phyloP scores from a whole-genome alignment of 2,329 filamentous ascomycete species.

The Xylariaceae sp. region DNA sequence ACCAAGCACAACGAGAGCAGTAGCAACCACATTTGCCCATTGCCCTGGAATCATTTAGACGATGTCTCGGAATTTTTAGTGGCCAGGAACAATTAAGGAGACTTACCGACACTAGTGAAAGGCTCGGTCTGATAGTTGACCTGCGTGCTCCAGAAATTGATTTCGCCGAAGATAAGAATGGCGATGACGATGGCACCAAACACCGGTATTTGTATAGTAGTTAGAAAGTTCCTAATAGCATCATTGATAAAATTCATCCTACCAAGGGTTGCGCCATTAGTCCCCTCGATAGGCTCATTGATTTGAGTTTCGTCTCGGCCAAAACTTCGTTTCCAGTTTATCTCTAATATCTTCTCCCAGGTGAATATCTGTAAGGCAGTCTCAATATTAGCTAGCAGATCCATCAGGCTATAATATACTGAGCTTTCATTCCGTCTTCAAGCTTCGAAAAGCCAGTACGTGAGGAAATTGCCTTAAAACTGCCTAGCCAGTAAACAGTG shows the following conservation, averaged over 20 bases:
- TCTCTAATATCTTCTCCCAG: constrained; percentile 68
- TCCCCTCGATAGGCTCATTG: constrained; percentile 55
- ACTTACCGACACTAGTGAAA: constrained; percentile 63
- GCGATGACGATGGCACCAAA: constrained; percentile 64
- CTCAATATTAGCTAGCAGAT: constrained; percentile 5
- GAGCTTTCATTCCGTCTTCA: background rate
- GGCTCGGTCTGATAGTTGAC: constrained; percentile 66
- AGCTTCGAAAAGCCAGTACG: background rate
- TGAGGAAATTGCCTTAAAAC: no score
- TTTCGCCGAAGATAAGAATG: constrained; percentile 66
- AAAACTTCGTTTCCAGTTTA: constrained; percentile 61
- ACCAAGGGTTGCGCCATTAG: constrained; percentile 58
- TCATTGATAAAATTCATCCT: constrained; percentile 62
- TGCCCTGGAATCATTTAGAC: constrained; percentile 49
- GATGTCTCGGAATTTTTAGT: background rate
- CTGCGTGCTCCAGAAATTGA: constrained; percentile 65
- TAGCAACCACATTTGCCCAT: constrained; percentile 66
- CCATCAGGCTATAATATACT: background rate
- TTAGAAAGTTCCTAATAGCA: constrained; percentile 59
- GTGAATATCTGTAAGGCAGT: constrained; percentile 49
- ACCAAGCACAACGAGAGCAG: constrained; percentile 61
- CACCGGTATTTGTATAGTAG: constrained; percentile 62
- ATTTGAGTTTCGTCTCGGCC: constrained; percentile 40
- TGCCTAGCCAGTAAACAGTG: no score
- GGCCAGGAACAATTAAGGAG: background rate